Conservation (phyloP, 192 early-diverging fungal genomes). For the Coemansia umbellata region DNA sequence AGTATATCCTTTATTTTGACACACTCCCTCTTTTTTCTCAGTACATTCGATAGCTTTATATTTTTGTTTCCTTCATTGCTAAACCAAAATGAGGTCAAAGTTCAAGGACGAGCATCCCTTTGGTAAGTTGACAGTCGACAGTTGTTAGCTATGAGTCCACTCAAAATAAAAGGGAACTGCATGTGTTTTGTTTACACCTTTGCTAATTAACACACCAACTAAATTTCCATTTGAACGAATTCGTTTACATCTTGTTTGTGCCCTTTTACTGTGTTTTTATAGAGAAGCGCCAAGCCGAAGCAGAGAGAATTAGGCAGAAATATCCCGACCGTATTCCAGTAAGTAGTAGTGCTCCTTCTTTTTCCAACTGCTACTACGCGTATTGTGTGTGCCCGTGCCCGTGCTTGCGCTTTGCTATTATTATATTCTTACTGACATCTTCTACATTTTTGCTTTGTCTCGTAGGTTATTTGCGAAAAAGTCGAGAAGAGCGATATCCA, state of each 20-base stretch:
- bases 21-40: not conserved
- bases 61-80: not conserved
- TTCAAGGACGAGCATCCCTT: constrained; percentile 97
- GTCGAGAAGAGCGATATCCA: constrained; percentile 97
- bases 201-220: too few relatives aligned
- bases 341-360: constrained; percentile 13
- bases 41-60: not conserved
- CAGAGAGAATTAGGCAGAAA: constrained; percentile 93
- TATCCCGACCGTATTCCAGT: constrained; percentile 89
- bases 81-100: constrained; percentile 69
- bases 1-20: not conserved
- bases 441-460: not conserved
- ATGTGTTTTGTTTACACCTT: too few relatives aligned
- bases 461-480: constrained; percentile 84
- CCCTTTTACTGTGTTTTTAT: too few relatives aligned
- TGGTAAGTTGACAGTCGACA: too few relatives aligned
- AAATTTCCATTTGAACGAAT: too few relatives aligned
- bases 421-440: constrained; percentile 1
- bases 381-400: constrained; percentile 12
- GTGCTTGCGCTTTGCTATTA: not conserved
- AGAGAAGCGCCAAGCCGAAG: constrained; percentile 96
- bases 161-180: too few relatives aligned
- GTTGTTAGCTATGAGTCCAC: not conserved
- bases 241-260: too few relatives aligned
- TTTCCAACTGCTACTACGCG: too few relatives aligned